Evolutionary conservation across 1,284 basidiomycete species (phyloP), one percentile per base, ranked within the genome.

Genomic region (Prillingera fragicola): DNA sequence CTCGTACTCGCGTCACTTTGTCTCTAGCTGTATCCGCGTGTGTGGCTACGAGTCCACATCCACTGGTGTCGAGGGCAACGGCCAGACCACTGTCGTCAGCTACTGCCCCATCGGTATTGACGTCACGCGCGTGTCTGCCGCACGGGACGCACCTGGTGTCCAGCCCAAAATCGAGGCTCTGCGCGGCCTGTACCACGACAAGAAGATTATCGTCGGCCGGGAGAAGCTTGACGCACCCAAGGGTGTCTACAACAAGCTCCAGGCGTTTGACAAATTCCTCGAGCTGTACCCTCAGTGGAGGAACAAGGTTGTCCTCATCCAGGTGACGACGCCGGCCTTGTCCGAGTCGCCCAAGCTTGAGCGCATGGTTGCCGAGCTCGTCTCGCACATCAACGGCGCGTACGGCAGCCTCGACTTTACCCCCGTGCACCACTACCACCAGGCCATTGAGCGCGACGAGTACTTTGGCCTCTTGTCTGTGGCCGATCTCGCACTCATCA

Each of bases 361-460:
- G 73, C 78, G 89, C 21, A 85, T 91, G 74, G 83, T 97, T 8
- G 90, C 87, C 37, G 91, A 98, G 73, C 76, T 97, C 22, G 94
- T 99, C 45, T 85, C 87, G 31, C 87, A 91, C 60, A 97, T 99
- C 74, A 99, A 99, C 62, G 91, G 91, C 54, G 84, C 91, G 62
- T 97, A 91, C 66, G 95, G 94, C 28, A 85, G 83, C 50, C 74
- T 98, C 34, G 90, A 95, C 73, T 98, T 97, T 65, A 89, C 92
- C 52, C 94, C 95, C 9, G 88, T 97, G n/a, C 94, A 98, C 67
- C 95, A 98, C 67, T 98, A 97, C 74, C 94, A 98, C 73, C 94
- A 98, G 74, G 84, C 89, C 5, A 84, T 98, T 60, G 94, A 95
- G 67, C 87, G 89, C 68, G 90, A 97, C 71, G 94, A 98, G 72